Conservation (phyloP, 176 grass and related monocot species). For the Avena atlantica region DNA sequence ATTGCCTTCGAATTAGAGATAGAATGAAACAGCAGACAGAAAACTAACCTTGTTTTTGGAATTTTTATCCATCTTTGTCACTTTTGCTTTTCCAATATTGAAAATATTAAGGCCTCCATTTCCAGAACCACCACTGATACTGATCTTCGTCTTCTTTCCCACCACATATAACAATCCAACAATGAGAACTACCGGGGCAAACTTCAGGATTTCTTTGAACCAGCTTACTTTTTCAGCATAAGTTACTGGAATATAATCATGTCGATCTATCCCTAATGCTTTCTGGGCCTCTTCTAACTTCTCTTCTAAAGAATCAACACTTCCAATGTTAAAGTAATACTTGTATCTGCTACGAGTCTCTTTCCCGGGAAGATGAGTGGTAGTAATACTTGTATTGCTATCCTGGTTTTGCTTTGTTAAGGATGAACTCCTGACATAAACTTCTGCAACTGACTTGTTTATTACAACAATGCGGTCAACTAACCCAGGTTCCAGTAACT, state of each 20-base stretch:
- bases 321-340: constrained; percentile 97
- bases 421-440: constrained; percentile 71
- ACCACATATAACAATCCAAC: constrained; percentile 70
- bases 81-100: constrained; percentile 82
- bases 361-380: constrained; percentile 52
- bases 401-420: constrained; percentile 47
- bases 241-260: constrained; percentile 83
- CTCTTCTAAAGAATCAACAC: constrained; percentile 90
- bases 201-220: constrained; percentile 67
- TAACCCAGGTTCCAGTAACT: constrained; percentile 82
- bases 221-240: constrained; percentile 72
- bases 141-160: constrained; percentile 61
- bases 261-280: constrained; percentile 70
- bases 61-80: constrained; percentile 95
- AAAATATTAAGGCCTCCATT: constrained; percentile 67
- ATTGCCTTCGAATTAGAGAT: not conserved
- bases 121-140: constrained; percentile 62
- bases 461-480: constrained; percentile 91
- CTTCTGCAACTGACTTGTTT: constrained; percentile 90
- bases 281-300: constrained; percentile 88
- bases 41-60: constrained; percentile 84
- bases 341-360: constrained; percentile 60
- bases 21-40: constrained; percentile 26
- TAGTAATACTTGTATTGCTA: constrained; percentile 54
- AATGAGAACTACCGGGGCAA: constrained; percentile 64